Conservation (phyloP, 495 filamentous ascomycete species). For the Hypoxylon perforatum region DNA sequence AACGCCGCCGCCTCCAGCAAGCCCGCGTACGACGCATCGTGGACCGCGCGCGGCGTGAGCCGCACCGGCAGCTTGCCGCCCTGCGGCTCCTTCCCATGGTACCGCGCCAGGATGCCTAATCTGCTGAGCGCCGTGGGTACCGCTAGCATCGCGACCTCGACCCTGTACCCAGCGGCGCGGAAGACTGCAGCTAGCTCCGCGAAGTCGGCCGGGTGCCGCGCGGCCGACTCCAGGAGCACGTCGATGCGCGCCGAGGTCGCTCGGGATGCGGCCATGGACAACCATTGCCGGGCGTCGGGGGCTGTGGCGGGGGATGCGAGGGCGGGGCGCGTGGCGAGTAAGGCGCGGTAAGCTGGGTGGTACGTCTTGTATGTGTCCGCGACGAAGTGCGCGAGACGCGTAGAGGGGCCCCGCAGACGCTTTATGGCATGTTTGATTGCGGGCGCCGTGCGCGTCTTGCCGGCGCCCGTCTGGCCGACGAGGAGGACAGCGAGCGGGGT, state of each 20-base stretch:
- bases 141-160: slow-evolving; percentile 48
- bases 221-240: slow-evolving; percentile 51
- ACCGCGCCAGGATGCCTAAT: slow-evolving; percentile 49
- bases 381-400: slow-evolving; percentile 48
- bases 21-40: slow-evolving; percentile 52
- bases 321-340: slow-evolving; percentile 28
- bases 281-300: slow-evolving; percentile 49
- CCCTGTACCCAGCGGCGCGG: slow-evolving; percentile 30
- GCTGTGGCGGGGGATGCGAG: slow-evolving; percentile 44
- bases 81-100: slow-evolving; percentile 41
- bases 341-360: slow-evolving; percentile 47
- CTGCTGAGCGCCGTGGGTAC: slow-evolving; percentile 47
- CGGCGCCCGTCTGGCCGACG: slow-evolving; percentile 56
- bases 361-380: slow-evolving; percentile 59
- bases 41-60: slow-evolving; percentile 50
- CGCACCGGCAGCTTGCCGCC: slow-evolving; percentile 45
- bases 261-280: slow-evolving; percentile 41
- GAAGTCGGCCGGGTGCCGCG: slow-evolving; percentile 49
- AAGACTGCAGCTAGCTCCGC: slow-evolving; percentile 41
- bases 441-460: slow-evolving; percentile 53
- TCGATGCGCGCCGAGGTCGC: slow-evolving; percentile 30
- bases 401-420: neutral
- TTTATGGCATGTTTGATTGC: slow-evolving; percentile 37
- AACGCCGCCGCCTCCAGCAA: slow-evolving; percentile 42
- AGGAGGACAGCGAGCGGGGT: slow-evolving; percentile 49